Evolutionary conservation across 1,139 yeast species (phyloP), one percentile per base, ranked within the genome.

Genomic region (Spathaspora sp.): DNA sequence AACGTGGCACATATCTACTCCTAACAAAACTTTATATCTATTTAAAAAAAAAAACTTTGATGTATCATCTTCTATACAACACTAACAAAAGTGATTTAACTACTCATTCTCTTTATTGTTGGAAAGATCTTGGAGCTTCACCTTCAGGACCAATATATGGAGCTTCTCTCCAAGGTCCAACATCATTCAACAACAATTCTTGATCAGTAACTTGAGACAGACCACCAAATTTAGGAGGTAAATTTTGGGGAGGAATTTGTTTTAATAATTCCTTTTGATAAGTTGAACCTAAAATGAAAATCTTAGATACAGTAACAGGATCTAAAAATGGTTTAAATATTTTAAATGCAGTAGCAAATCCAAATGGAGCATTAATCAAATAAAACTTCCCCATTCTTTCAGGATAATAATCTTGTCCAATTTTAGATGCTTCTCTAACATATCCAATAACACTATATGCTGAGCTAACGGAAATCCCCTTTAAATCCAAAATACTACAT

Each of bases 371-470:
- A 65, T 93, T 93, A 70, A 93, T 89, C 61, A 91, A 75, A 72
- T 89, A 93, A 65, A 93, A 93, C 70, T 89, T 90, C 61, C 99
- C 98, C 98, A 93, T 91, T 71, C 99, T 86, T 76, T 93, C 99
- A n/a, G 99, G 99, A 67, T 93, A 93, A 70, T 87, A 93, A 74
- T 93, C 89, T 73, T 93, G 99, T 52, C 98, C 97, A 61, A 93
- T 89, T 59, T 80, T 74, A 17, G 97, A 88, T 24, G 99, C 97
- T 68, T 90, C 97, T 64, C 85, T 82, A 47, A 93, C 96, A 68
- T 91, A 93, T 23, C 86, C 77, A 57, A 90, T 77, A 42, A 93
- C 99, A 65, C 86, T 89, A 53, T 86, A 82, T 36, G 96, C 96
- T 44, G 95, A 73, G 29, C 86, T 73, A 52, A 93, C 74, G 24